phyloP scores from a whole-genome alignment of 768 basidiomycete species.

The Trametes sanguinea region DNA sequence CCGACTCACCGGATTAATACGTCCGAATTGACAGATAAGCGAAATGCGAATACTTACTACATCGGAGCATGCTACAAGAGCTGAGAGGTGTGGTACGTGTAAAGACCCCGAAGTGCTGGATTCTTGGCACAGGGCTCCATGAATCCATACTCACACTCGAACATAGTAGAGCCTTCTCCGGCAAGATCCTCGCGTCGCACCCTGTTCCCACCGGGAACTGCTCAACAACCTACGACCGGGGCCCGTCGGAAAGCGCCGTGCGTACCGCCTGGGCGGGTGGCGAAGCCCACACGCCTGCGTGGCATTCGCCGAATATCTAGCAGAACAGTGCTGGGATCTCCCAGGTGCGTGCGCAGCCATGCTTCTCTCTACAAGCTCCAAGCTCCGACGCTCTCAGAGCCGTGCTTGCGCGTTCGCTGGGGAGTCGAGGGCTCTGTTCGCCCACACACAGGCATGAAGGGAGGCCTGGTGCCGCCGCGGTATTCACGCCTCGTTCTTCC shows the following conservation, averaged over 20 bases:
- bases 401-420: constrained; percentile 11
- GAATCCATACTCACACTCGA: too few relatives aligned
- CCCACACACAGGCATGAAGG: not conserved
- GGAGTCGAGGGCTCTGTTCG: constrained; percentile 22
- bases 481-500: constrained; percentile 1
- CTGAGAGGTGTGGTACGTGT: too few relatives aligned
- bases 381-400: constrained; percentile 8
- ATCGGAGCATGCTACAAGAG: too few relatives aligned
- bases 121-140: too few relatives aligned
- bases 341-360: constrained; percentile 2
- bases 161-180: constrained; percentile 1
- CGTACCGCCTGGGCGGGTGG: not conserved
- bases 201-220: not conserved
- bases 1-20: too few relatives aligned
- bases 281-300: not conserved
- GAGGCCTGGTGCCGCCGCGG: constrained; percentile 2
- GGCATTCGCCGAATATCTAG: not conserved
- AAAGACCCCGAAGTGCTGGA: too few relatives aligned
- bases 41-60: too few relatives aligned
- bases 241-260: not conserved
- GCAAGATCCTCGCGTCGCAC: constrained; percentile 5
- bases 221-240: not conserved
- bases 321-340: too few relatives aligned
- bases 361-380: constrained; percentile 13
- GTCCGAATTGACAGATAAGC: too few relatives aligned